Base-by-base conservation (phyloP, 163 green algal genomes). In the Prototheca cutis region DNA sequence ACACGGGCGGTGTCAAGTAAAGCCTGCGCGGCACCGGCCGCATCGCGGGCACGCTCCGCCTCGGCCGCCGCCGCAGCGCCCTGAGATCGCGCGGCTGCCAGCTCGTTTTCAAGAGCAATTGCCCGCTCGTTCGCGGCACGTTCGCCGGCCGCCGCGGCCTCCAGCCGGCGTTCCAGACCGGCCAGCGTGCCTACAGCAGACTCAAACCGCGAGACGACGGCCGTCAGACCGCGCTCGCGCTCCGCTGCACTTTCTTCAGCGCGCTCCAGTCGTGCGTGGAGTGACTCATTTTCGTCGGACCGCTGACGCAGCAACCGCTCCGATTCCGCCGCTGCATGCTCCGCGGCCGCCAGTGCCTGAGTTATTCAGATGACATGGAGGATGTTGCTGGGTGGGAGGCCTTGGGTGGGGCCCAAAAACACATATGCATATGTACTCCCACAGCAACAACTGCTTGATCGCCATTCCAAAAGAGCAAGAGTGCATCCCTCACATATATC, bases 131-230 rank as follows among this genome's bases (percentile, higher is more conserved):
- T n/a, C n/a, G 57, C 61, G 3, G 58, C 67, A 2, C 24, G 40
- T 32, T n/a, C 67, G 65, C 67, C 68, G 61, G 61, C 56, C 61
- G 28, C 61, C 39, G 73, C 63, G 24, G 28, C 23, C 4, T 59
- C 40, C n/a, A 70, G 69, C 63, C 67, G 63, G 21, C 42, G 49
- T 49, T 76, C 68, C 36, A 76, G 62, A 59, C 63, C 55, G 28
- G 48, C 42, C 53, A 76, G 63, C 25, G 68, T 61, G 18, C 36
- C 49, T 33, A 72, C 57, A 52, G 68, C 65, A 0, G 48, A 55
- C 53, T 75, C 68, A 61, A 75, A 75, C 53, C 67, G 62, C 23
- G 53, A 39, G 31, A 60, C 29, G 25, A 67, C 51, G 4, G 28
- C 21, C 8, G 39, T 45, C 30, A 57, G 17, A 21, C 48, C 53